Conservation (phyloP, 495 filamentous ascomycete genomes). For the Hypoxylon crocopeplum region DNA sequence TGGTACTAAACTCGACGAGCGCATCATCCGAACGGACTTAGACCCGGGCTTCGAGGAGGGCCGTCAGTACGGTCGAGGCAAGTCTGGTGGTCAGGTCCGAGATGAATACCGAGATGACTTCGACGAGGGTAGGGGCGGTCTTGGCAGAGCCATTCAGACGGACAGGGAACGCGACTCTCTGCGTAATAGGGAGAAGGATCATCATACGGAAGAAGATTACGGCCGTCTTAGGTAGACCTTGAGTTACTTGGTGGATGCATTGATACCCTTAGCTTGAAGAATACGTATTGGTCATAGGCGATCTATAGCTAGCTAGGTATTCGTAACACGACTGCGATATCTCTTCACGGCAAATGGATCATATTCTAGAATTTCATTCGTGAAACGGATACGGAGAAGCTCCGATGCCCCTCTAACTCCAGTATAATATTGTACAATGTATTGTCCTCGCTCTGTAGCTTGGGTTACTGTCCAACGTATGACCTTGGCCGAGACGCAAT, state of each 20-base stretch:
- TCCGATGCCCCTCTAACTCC: slow-evolving; percentile 5
- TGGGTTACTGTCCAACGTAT: not conserved
- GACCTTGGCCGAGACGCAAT: not conserved
- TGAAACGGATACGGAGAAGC: slow-evolving; percentile 7
- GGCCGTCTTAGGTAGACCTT: slow-evolving; percentile 52
- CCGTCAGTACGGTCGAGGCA: slow-evolving; percentile 87
- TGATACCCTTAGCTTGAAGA: slow-evolving; percentile 24
- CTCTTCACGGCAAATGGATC: not conserved
- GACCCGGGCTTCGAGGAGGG: slow-evolving; percentile 97
- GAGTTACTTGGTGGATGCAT: not conserved
- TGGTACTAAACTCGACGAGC: slow-evolving; percentile 97
- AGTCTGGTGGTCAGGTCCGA: slow-evolving; percentile 94
- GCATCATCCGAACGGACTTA: slow-evolving; percentile 94
- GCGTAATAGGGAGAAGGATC: slow-evolving; percentile 37
- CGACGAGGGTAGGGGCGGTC: slow-evolving; percentile 89
- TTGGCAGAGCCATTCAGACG: slow-evolving; percentile 67
- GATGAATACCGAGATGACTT: slow-evolving; percentile 98
- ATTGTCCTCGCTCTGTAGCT: slow-evolving; percentile 10
- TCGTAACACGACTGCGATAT: not conserved
- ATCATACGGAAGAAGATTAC: slow-evolving; percentile 56
- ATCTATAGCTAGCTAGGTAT: not conserved
- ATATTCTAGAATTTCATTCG: not conserved
- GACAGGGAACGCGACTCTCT: slow-evolving; percentile 68
- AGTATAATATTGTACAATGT: slow-evolving; percentile 23
- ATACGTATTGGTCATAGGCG: slow-evolving; percentile 6